Evolutionary conservation across 2,329 filamentous ascomycete genomes (phyloP).

Genomic region (Elsinoe arachidis): DNA sequence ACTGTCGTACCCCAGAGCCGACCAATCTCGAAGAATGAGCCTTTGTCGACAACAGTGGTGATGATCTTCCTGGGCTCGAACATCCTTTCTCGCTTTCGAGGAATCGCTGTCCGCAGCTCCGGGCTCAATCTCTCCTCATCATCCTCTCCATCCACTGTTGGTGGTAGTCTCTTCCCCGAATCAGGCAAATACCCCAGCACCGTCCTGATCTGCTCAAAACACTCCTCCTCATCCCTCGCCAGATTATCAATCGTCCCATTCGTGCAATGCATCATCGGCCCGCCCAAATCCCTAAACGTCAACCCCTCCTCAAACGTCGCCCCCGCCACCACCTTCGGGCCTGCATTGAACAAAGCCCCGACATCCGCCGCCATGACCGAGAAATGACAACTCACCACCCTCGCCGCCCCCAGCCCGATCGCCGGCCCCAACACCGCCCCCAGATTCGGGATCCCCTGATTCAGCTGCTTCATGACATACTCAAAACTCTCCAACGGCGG

Average conservation of each 20-base stretch:
- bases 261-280: conserved; percentile 52
- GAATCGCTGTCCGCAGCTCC: conserved; percentile 48
- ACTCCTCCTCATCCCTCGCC: conserved; percentile 51
- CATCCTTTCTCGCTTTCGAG: conserved; percentile 49
- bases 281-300: conserved; percentile 50
- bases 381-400: conserved; percentile 55
- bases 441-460: conserved; percentile 55
- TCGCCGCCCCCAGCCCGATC: conserved; percentile 54
- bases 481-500: conserved; percentile 48
- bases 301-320: conserved; percentile 58
- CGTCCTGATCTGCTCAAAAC: conserved; percentile 52
- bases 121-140: conserved; percentile 42
- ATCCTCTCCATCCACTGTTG: conserved; percentile 37
- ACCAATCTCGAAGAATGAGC: conserved; percentile 57
- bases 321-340: conserved; percentile 52
- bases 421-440: conserved; percentile 56
- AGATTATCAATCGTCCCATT: conserved; percentile 61
- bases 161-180: conserved; percentile 47
- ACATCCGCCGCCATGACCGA: conserved; percentile 58
- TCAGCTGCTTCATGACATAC: conserved; percentile 49
- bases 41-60: conserved; percentile 45
- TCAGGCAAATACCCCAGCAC: conserved; percentile 52
- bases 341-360: conserved; percentile 55
- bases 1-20: conserved; percentile 53
- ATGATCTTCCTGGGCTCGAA: conserved; percentile 53